phyloP scores from a whole-genome alignment of 345 rosid species.

The rapeseed (Brassica napus) region DNA sequence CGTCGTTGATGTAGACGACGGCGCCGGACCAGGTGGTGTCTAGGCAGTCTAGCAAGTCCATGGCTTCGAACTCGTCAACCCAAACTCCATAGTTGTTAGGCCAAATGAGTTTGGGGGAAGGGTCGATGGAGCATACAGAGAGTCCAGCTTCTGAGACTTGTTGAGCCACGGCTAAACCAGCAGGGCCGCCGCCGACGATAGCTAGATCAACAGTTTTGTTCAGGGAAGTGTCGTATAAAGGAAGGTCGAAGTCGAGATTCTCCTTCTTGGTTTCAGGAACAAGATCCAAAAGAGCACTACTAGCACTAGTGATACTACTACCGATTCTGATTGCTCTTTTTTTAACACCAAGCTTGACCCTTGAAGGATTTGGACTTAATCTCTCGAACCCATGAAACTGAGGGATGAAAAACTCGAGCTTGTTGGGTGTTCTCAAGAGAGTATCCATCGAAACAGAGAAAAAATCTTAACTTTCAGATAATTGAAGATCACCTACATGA shows the following conservation, averaged over 20 bases:
- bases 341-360: conserved; percentile 52
- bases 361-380: conserved; percentile 42
- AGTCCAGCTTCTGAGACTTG: conserved; percentile 94
- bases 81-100: conserved; percentile 98
- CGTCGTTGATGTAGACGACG: conserved; percentile 65
- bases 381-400: conserved; percentile 65
- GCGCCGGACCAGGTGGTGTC: conserved; percentile 98
- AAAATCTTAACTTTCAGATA: conserved; percentile 9
- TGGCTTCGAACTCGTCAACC: conserved; percentile 98
- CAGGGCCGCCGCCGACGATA: conserved; percentile 97
- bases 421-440: conserved; percentile 68
- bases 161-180: conserved; percentile 97
- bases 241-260: conserved; percentile 83
- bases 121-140: conserved; percentile 87
- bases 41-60: conserved; percentile 95
- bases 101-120: conserved; percentile 89
- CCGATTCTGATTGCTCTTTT: conserved; percentile 38
- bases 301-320: neutral
- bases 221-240: conserved; percentile 66
- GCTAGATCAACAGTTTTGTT: conserved; percentile 74
- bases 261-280: conserved; percentile 91
- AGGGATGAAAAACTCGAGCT: conserved; percentile 58
- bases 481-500: neutral
- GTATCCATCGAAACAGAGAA: conserved; percentile 60
- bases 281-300: conserved; percentile 75